phyloP scores from a whole-genome alignment of 345 rosid genomes.

The Rubroshorea leprosula region DNA sequence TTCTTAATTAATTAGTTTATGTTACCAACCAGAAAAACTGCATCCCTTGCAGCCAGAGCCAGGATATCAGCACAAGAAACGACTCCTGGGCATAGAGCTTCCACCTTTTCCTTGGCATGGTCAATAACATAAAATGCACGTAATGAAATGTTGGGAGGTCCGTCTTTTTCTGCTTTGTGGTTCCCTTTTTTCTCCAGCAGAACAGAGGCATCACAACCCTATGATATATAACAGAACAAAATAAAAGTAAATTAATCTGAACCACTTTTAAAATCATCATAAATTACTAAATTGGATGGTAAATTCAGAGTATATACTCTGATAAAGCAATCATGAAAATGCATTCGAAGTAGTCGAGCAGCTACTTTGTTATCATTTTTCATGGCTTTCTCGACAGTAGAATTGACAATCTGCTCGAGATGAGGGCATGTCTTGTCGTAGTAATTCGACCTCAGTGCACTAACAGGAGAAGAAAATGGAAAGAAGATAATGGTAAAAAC shows the following conservation, averaged over 20 bases:
- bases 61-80: slow-evolving; percentile 91
- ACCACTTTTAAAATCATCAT: neutral
- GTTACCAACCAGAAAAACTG: slow-evolving; percentile 56
- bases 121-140: slow-evolving; percentile 87
- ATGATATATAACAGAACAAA: slow-evolving; percentile 1
- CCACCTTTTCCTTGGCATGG: slow-evolving; percentile 69
- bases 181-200: slow-evolving; percentile 59
- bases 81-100: slow-evolving; percentile 66
- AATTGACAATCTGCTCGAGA: slow-evolving; percentile 45
- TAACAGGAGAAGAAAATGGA: slow-evolving; percentile 23
- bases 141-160: slow-evolving; percentile 82
- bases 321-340: slow-evolving; percentile 79
- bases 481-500: slow-evolving; percentile 20
- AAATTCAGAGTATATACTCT: slow-evolving; percentile 31
- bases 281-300: neutral
- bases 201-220: slow-evolving; percentile 95
- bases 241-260: neutral
- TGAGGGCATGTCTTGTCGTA: slow-evolving; percentile 57
- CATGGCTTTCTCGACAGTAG: slow-evolving; percentile 57
- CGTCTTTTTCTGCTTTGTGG: slow-evolving; percentile 77
- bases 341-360: slow-evolving; percentile 83
- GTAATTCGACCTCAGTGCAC: slow-evolving; percentile 52
- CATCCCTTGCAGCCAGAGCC: slow-evolving; percentile 82
- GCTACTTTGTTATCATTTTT: slow-evolving; percentile 66
- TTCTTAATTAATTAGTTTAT: neutral